Conservation (phyloP, 2,329 filamentous ascomycete species). For the Hymenoscyphus scutula region DNA sequence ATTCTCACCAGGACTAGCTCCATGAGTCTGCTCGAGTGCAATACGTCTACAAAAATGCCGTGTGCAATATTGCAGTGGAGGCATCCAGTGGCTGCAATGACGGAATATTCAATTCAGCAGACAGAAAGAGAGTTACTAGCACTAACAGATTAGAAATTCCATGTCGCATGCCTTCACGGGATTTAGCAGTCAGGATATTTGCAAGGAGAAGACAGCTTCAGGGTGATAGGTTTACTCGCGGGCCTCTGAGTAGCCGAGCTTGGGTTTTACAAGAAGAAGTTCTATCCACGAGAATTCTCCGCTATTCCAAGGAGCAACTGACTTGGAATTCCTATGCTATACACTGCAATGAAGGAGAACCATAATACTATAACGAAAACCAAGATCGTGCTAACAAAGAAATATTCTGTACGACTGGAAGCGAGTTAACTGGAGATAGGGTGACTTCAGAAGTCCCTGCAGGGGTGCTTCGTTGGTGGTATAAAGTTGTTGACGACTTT, state of each 20-base stretch:
- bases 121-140: not conserved
- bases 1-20: slow-evolving; percentile 5
- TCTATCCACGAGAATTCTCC: not conserved
- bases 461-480: not conserved
- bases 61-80: not conserved
- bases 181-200: not conserved
- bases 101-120: not conserved
- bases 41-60: not conserved
- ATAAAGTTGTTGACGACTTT: not conserved
- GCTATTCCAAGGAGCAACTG: not conserved
- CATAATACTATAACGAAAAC: not conserved
- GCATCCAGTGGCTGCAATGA: not conserved
- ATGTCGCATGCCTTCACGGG: too few species aligned
- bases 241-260: not conserved
- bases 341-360: not conserved
- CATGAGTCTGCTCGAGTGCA: not conserved
- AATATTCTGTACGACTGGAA: not conserved
- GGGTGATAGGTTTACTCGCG: not conserved
- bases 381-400: not conserved
- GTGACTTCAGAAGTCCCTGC: not conserved
- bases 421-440: not conserved
- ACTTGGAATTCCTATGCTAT: not conserved
- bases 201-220: not conserved
- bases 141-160: not conserved
- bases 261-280: slow-evolving; percentile 6